Base-by-base conservation (phyloP, 2,329 filamentous ascomycete genomes). In the Pseudopyrenochaeta lycopersici region DNA sequence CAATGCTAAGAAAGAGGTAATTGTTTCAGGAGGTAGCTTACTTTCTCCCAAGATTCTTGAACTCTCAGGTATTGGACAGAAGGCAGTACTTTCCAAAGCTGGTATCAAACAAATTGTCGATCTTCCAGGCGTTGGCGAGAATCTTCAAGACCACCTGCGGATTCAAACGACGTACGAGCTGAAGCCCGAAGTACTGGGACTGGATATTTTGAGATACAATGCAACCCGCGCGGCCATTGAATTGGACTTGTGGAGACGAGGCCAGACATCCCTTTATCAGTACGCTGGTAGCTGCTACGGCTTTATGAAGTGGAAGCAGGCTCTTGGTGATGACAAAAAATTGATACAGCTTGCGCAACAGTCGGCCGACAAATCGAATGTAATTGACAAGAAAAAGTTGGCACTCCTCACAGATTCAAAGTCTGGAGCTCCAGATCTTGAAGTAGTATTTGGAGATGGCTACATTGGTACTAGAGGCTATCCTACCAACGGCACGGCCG, bases 401-500 rank as follows among this genome's bases (percentile, higher is more conserved):
- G 48, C 77, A 40, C 64, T 83, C 30, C 59, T 67, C 23, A 64
- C 77, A 10, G 50, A 60, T 12, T 27, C 58, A n/a, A 47, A 33
- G 35, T 62, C 62, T 1, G 45, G 54, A 20, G 68, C 77, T 5
- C 76, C 78, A 1, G 72, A 79, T 56, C 55, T 78, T n/a, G 77
- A 80, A 59, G 53, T 79, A 21, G 74, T 80, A 47, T 77, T 81
- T 56, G 73, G 75, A 1, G 78, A 80, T 52, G 76, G 76, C 2
- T 80, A 79, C 57, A 77, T 76, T 2, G 78, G 79, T 21, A 62
- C 68, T 31, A 71, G 69, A 55, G 71, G 74, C 11, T 68, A 69
- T 33, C 64, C 63, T 18, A 51, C 58, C n/a, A 56, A 54, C 15
- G 73, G 54, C 39, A 73, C 56, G 2, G 30, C 52, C 14, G 54